A percentile compares a stretch with the other conserved stretches of the same genome.
Conservation (phyloP, 73 alveolate genomes). For the Uronychia setigera region DNA sequence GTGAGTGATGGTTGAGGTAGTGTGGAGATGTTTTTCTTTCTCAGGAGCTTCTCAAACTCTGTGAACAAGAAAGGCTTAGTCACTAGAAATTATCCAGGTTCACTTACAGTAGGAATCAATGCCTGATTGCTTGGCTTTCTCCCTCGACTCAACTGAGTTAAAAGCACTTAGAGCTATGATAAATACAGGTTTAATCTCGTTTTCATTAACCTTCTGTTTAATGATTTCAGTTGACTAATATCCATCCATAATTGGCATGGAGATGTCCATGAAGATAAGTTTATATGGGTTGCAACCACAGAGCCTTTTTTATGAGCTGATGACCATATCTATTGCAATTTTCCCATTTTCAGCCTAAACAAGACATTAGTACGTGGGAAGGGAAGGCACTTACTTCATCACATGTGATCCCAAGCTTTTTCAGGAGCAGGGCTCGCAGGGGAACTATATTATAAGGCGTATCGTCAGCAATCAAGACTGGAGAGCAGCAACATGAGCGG, state of each 20-base stretch:
- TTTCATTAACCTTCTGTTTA: background rate
- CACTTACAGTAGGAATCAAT: background rate
- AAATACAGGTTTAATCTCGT: background rate
- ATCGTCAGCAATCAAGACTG: slow-evolving; percentile 37
- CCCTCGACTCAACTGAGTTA: background rate
- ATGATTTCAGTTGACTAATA: slow-evolving; percentile 32
- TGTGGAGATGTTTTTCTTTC: background rate
- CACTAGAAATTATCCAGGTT: background rate
- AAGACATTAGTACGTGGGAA: background rate
- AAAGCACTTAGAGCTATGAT: background rate
- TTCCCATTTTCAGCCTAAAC: slow-evolving; percentile 42
- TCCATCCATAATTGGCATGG: slow-evolving; percentile 53
- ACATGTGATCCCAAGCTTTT: background rate
- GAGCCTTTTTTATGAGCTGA: background rate
- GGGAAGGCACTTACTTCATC: slow-evolving; percentile 11
- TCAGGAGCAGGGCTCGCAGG: slow-evolving; percentile 5
- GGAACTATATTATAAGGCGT: slow-evolving; percentile 35
- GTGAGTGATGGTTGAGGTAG: slow-evolving; percentile 2
- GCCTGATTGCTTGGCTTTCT: background rate
- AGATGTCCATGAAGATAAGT: slow-evolving; percentile 44
- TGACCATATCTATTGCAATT: slow-evolving; percentile 14
- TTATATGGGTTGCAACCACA: slow-evolving; percentile 9
- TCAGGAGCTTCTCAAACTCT: background rate
- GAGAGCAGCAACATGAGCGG: slow-evolving; percentile 19
- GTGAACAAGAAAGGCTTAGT: background rate